phyloP scores from a whole-genome alignment of 1,284 basidiomycete species.

The Flammula alnicola region DNA sequence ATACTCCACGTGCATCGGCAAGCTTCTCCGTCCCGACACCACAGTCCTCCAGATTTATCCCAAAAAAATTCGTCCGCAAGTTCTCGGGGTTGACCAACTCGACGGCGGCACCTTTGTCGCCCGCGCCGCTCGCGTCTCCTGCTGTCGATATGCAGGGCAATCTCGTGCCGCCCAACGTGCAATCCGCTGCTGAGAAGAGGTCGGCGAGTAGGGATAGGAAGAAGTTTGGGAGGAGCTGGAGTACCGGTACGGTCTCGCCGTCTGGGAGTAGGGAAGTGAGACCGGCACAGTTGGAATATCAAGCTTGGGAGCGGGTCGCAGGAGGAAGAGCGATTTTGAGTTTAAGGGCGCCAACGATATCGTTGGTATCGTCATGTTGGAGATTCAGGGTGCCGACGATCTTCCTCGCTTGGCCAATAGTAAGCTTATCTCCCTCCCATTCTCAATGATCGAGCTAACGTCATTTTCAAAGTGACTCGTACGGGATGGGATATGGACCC shows the following conservation, averaged over 20 bases:
- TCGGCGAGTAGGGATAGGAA: conserved; percentile 4
- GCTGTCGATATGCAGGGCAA: conserved; percentile 18
- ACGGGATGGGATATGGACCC: conserved; percentile 97
- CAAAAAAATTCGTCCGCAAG: conserved; percentile 29
- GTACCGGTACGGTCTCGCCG: conserved; percentile 2
- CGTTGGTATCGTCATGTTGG: conserved; percentile 91
- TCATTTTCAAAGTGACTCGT: conserved; percentile 68
- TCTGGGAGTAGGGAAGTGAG: conserved; percentile 5
- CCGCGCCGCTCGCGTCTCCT: conserved; percentile 9
- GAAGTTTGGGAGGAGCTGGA: conserved; percentile 24
- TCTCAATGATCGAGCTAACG: conserved; percentile 1
- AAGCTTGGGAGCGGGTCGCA: too few species aligned
- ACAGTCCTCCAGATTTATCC: conserved; percentile 19
- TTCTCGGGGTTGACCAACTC: conserved; percentile 23
- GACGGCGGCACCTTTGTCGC: conserved; percentile 5
- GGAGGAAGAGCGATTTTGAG: conserved; percentile 59
- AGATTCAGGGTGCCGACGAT: conserved; percentile 74
- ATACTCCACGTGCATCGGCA: conserved; percentile 19
- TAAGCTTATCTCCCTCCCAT: conserved; percentile 46
- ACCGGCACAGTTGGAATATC: conserved; percentile 6
- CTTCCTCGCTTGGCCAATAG: conserved; percentile 88
- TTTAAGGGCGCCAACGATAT: conserved; percentile 66
- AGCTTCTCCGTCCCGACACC: conserved; percentile 1
- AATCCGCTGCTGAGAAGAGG: too few species aligned
- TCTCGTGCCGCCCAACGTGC: conserved; percentile 8